Percentiles rank a stretch among this genome's conserved stretches.
Conservation (phyloP, 208 protist species). For the Tritrichomonas musculus region DNA sequence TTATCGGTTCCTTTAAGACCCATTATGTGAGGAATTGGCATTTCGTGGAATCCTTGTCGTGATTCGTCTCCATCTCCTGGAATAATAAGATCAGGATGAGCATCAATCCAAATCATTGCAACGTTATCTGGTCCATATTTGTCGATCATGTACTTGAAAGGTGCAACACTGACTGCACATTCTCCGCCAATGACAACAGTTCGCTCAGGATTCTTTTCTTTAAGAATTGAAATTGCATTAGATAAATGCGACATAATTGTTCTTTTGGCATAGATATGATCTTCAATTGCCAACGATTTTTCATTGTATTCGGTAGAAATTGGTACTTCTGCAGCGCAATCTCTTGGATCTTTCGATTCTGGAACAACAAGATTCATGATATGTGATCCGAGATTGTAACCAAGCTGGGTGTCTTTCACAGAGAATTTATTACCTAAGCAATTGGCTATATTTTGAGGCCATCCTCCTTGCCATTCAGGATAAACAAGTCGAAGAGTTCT, state of each 20-base stretch:
- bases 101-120: slow-evolving; percentile 14
- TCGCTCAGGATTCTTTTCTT: neutral
- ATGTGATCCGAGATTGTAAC: neutral
- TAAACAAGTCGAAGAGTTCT: neutral
- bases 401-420: neutral
- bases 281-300: neutral
- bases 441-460: neutral
- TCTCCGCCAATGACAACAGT: neutral
- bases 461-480: slow-evolving; percentile 19
- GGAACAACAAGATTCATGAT: neutral
- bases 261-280: neutral
- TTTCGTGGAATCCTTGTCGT: neutral
- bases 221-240: neutral
- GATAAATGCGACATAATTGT: neutral
- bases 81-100: neutral
- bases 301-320: neutral
- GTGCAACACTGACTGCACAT: neutral
- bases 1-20: neutral
- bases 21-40: neutral
- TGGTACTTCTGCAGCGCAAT: neutral
- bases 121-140: neutral
- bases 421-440: neutral
- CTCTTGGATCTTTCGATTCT: neutral
- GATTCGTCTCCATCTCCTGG: neutral
- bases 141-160: neutral